Evolutionary conservation across 129 eudicot species (phyloP), one percentile per base, ranked within the genome.

Genomic region (Calendula officinalis): DNA sequence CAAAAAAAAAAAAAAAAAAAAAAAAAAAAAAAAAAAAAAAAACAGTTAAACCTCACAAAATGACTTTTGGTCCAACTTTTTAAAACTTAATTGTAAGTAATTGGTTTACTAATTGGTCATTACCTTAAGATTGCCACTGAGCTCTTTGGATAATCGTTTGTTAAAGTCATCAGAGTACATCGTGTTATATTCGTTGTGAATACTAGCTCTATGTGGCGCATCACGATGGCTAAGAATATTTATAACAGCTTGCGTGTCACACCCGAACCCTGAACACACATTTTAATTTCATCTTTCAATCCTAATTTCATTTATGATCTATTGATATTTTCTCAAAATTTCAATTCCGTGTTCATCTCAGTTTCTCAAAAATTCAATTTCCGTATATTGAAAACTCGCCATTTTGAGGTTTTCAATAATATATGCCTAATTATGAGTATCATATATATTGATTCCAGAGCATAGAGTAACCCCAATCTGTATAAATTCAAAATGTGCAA

Each of bases 141-240:
- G 92, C 78, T 92, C 99, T 6, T 79, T 71, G 56, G 86, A 53
- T 5, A 92, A 51, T 43, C 99, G 80, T 53, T 85, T 83, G 71
- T 8, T 54, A 39, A 92, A 83, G 0, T 88, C 96, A 71, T 88
- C 84, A 47, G 77, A 59, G 66, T 92, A 85, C 79, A 71, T 79
- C 56, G 60, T 5, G 73, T 67, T 83, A 40, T 88, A 92, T 66
- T 92, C 96, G 2, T 81, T 88, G 60, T 75, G 87, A 13, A 92
- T 88, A 27, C 85, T 76, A 67, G 81, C 75, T 55, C 96, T 95
- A 47, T 88, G 98, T 15, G 95, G 52, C 38, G 90, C 66, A 73
- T 92, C 89, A 43, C 98, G 83, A 69, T 92, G 96, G 46, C 95
- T 96, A 64, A 88, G 95, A 45, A 92, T 81, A 37, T 75, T 72